These are phyloP conservation scores for Hyaloscypha finlandica DNA, from an alignment of 495 filamentous ascomycete species.

Conservation along the genomic window DNA sequence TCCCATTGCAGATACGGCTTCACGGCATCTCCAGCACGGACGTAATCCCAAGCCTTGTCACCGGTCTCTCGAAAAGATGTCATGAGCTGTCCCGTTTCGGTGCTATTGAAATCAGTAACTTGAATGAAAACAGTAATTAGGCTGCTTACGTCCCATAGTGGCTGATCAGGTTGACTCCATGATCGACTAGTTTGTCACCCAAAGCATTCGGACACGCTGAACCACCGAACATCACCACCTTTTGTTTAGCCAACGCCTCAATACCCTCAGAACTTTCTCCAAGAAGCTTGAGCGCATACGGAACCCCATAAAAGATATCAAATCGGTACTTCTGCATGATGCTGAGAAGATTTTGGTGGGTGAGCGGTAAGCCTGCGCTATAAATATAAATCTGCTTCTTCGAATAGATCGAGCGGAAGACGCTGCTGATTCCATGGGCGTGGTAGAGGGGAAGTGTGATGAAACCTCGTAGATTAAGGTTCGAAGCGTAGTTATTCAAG, in stretches of 20 bases:
- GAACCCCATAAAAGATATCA: neutral
- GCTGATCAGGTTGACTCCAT: conserved; percentile 54
- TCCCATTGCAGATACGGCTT: conserved; percentile 35
- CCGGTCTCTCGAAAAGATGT: neutral
- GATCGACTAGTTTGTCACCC: conserved; percentile 40
- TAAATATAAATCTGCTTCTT: neutral
- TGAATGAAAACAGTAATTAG: neutral
- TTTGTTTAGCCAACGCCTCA: neutral
- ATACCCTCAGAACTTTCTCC: neutral
- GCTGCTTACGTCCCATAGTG: conserved; percentile 45
- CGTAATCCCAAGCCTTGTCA: conserved; percentile 45
- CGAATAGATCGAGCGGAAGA: neutral
- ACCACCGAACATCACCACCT: neutral
- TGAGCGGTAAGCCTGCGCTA: neutral
- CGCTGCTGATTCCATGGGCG: neutral
- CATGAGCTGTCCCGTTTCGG: conserved; percentile 37
- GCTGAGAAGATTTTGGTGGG: neutral
- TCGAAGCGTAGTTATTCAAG: neutral
- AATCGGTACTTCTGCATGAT: neutral
- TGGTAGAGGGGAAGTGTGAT: neutral
- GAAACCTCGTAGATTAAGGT: neutral
- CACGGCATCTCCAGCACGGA: conserved; percentile 32
- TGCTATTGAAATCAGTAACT: conserved; percentile 31
- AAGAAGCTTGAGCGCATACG: neutral
- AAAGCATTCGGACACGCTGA: neutral